Evolutionary conservation across 495 filamentous ascomycete species (phyloP).

Genomic region (Penicillium macrosclerotiorum): DNA sequence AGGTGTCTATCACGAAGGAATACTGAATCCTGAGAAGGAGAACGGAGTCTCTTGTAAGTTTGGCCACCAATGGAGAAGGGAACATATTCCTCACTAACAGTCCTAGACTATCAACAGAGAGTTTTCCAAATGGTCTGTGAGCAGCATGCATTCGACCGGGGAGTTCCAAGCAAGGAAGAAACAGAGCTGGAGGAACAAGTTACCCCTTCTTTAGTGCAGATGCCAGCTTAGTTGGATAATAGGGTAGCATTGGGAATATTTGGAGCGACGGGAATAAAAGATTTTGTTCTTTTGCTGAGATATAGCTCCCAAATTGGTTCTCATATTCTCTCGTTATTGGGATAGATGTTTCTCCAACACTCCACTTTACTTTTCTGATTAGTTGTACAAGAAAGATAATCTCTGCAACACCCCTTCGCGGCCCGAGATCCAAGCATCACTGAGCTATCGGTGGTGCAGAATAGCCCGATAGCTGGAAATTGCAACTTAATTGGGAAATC

Average conservation of each 20-base stretch:
- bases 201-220: constrained; percentile 15
- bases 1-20: constrained; percentile 57
- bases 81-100: neutral
- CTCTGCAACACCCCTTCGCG: neutral
- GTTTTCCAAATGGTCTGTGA: constrained; percentile 53
- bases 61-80: neutral
- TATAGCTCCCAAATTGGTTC: neutral
- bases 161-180: constrained; percentile 6
- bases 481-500: constrained; percentile 26
- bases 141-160: constrained; percentile 43
- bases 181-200: constrained; percentile 10
- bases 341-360: neutral
- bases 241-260: neutral
- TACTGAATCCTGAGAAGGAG: constrained; percentile 58
- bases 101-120: constrained; percentile 52
- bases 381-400: neutral
- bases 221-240: constrained; percentile 31
- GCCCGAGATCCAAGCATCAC: neutral
- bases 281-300: neutral
- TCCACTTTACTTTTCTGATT: neutral
- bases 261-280: no score
- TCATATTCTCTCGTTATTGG: neutral
- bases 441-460: neutral
- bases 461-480: constrained; percentile 12
- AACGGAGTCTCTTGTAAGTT: constrained; percentile 54